Conservation (phyloP, 441 rosid species). For the Biscutella laevigata region DNA sequence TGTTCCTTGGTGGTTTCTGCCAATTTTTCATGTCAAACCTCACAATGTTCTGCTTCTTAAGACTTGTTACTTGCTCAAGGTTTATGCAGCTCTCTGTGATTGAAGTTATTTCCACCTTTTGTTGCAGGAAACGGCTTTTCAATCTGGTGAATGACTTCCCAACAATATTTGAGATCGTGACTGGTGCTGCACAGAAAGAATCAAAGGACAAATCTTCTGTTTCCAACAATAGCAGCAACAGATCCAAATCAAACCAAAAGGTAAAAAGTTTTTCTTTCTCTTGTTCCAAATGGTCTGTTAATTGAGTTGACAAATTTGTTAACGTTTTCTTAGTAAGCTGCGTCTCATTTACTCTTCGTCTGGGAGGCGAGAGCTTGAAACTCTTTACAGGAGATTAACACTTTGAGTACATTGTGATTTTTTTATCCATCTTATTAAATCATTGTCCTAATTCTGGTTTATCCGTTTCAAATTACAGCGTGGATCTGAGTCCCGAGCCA, state of each 20-base stretch:
- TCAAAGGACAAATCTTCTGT: slow-evolving; percentile 37
- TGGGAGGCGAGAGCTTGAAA: background rate
- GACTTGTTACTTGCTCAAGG: background rate
- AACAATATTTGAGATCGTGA: slow-evolving; percentile 51
- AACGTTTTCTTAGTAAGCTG: no score
- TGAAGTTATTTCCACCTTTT: slow-evolving; percentile 5
- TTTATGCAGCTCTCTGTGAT: slow-evolving; percentile 1
- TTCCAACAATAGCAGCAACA: slow-evolving; percentile 44
- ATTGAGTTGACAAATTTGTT: background rate
- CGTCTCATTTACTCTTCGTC: background rate
- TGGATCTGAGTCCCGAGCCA: slow-evolving; percentile 37
- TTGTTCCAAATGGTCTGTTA: background rate
- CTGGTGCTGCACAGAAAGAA: slow-evolving; percentile 43
- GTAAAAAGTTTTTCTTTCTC: slow-evolving; percentile 15
- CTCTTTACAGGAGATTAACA: background rate
- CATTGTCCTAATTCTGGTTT: background rate
- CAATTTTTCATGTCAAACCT: background rate
- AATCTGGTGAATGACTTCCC: slow-evolving; percentile 63
- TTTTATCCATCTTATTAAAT: background rate
- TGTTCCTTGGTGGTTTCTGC: background rate
- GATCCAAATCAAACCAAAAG: slow-evolving; percentile 52
- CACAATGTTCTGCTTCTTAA: background rate
- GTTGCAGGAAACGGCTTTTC: slow-evolving; percentile 56
- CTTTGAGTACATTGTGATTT: background rate
- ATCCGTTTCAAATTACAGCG: slow-evolving; percentile 30